phyloP scores from a whole-genome alignment of 345 rosid species.

The Arabidopsis thaliana region DNA sequence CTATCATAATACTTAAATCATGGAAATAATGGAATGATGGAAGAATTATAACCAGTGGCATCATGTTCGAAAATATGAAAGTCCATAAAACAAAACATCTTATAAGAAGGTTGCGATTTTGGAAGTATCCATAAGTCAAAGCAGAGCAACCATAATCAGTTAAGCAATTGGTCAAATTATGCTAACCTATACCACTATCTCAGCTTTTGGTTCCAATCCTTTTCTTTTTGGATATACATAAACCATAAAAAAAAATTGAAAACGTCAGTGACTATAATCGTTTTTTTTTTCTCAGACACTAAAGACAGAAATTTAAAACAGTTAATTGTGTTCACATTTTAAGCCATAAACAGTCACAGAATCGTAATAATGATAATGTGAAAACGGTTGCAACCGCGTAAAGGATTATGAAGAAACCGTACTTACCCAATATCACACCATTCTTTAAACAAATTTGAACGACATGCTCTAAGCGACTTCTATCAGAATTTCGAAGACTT shows the following conservation, averaged over 20 bases:
- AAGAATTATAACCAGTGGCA: neutral
- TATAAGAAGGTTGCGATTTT: slow-evolving; percentile 14
- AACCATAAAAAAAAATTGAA: neutral
- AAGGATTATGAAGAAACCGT: neutral
- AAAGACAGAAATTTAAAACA: neutral
- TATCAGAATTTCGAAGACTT: neutral
- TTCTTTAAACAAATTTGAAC: neutral
- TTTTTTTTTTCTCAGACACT: neutral
- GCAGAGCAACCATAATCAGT: slow-evolving; percentile 26
- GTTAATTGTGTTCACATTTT: neutral
- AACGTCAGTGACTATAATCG: neutral
- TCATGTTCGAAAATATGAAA: neutral
- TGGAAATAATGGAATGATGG: neutral
- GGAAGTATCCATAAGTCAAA: slow-evolving; percentile 38
- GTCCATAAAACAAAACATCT: neutral
- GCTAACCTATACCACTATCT: slow-evolving; percentile 1
- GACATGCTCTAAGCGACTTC: neutral
- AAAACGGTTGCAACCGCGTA: neutral
- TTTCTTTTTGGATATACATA: neutral
- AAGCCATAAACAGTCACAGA: neutral
- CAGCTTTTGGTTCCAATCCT: neutral
- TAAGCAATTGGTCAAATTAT: slow-evolving; percentile 16
- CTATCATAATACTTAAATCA: too few relatives aligned
- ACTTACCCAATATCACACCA: neutral
- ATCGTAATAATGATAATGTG: neutral